Conservation (phyloP, 257 asterid genomes). For the Solanum etuberosum region DNA sequence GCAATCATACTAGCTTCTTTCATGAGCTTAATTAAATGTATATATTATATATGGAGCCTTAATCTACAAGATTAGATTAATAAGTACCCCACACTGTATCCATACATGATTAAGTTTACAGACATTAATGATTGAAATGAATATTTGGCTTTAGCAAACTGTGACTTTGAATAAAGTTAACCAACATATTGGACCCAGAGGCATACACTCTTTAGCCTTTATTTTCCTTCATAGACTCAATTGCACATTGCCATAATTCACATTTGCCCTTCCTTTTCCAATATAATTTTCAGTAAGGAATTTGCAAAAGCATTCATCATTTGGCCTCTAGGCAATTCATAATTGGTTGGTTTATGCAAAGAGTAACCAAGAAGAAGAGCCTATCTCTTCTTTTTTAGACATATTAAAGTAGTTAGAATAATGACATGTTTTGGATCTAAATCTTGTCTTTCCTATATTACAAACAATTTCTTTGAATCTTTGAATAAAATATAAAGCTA, state of each 20-base stretch:
- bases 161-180: conserved; percentile 5
- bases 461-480: not conserved
- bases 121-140: not conserved
- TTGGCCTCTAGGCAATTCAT: not conserved
- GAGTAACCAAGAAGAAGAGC: conserved; percentile 16
- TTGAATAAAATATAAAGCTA: not conserved
- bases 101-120: not conserved
- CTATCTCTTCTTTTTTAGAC: conserved; percentile 1
- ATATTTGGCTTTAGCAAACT: not conserved
- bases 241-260: conserved; percentile 9
- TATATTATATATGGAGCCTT: not conserved
- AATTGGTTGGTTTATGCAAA: conserved; percentile 11
- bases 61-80: not conserved
- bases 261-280: not conserved
- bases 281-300: not conserved
- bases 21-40: not conserved
- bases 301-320: conserved; percentile 12
- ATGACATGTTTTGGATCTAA: not conserved
- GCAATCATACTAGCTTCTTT: not conserved
- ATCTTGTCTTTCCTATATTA: not conserved
- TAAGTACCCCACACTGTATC: not conserved
- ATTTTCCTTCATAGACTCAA: conserved; percentile 1
- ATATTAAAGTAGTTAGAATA: not conserved
- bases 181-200: conserved; percentile 22
- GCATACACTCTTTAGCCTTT: not conserved